phyloP scores from a whole-genome alignment of 73 alveolate genomes.

The Stentor coeruleus region DNA sequence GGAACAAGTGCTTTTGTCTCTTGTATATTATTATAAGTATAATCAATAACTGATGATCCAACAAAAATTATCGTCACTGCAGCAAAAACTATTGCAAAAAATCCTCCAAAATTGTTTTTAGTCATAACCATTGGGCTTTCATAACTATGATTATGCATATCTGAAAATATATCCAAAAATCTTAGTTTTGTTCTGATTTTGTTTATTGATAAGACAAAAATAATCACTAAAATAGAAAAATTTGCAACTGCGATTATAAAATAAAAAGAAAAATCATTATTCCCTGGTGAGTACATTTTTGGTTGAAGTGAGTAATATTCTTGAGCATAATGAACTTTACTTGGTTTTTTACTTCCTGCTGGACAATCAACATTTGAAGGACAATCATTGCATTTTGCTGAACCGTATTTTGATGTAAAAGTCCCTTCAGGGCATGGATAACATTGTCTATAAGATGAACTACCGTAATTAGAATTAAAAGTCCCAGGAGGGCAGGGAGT shows the following conservation, averaged over 20 bases:
- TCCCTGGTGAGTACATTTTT: not conserved
- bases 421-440: constrained; percentile 4
- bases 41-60: not conserved
- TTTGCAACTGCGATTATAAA: not conserved
- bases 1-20: not conserved
- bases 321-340: not conserved
- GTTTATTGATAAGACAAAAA: not conserved
- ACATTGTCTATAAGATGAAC: not conserved
- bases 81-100: constrained; percentile 4
- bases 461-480: not conserved
- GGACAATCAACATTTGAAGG: not conserved
- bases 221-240: not conserved
- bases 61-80: not conserved
- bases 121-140: not conserved
- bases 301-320: not conserved
- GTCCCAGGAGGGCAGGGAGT: not conserved
- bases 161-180: not conserved
- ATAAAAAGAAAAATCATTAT: not conserved
- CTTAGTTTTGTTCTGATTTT: not conserved
- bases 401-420: not conserved
- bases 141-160: not conserved
- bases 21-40: not conserved
- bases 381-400: not conserved
- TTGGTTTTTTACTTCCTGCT: not conserved
- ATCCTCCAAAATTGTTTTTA: not conserved